phyloP scores from a whole-genome alignment of 495 filamentous ascomycete genomes.

The Hypoxylon perforatum region DNA sequence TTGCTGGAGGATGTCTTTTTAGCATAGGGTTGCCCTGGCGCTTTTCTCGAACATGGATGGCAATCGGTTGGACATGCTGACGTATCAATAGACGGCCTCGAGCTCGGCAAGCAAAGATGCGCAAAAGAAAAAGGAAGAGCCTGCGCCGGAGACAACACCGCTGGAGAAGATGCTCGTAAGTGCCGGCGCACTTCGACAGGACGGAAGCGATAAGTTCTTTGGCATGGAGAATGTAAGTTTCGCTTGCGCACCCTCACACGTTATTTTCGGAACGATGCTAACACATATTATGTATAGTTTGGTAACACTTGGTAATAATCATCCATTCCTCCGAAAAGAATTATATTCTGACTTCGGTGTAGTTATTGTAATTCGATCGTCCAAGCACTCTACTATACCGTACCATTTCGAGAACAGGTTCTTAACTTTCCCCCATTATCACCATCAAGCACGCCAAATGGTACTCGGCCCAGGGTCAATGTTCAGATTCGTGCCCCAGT shows the following conservation, averaged over 20 bases:
- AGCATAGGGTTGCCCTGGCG: neutral
- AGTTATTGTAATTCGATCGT: constrained; percentile 99
- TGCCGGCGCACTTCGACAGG: constrained; percentile 78
- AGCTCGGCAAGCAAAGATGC: constrained; percentile 54
- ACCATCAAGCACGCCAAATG: constrained; percentile 58
- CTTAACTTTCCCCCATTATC: constrained; percentile 83
- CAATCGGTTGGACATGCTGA: constrained; percentile 34
- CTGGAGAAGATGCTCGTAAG: constrained; percentile 85
- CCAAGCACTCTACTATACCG: constrained; percentile 95
- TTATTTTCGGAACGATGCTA: constrained; percentile 22
- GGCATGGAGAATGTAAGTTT: constrained; percentile 93
- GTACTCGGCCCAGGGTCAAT: constrained; percentile 56
- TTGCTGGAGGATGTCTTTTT: neutral
- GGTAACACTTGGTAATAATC: constrained; percentile 90
- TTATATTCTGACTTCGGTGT: constrained; percentile 41
- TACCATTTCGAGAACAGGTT: constrained; percentile 93
- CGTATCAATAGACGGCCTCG: constrained; percentile 45
- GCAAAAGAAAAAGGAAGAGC: constrained; percentile 76
- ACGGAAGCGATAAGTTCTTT: constrained; percentile 98
- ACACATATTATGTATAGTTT: constrained; percentile 70
- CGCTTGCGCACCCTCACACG: constrained; percentile 5
- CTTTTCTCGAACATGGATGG: constrained; percentile 5
- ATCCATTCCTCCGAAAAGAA: neutral
- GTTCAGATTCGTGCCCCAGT: constrained; percentile 61
- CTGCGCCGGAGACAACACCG: constrained; percentile 74